These are phyloP conservation scores for Dryadomyces quercus-mongolicae DNA, from an alignment of 2,329 filamentous ascomycete genomes.

Conservation along the genomic window DNA sequence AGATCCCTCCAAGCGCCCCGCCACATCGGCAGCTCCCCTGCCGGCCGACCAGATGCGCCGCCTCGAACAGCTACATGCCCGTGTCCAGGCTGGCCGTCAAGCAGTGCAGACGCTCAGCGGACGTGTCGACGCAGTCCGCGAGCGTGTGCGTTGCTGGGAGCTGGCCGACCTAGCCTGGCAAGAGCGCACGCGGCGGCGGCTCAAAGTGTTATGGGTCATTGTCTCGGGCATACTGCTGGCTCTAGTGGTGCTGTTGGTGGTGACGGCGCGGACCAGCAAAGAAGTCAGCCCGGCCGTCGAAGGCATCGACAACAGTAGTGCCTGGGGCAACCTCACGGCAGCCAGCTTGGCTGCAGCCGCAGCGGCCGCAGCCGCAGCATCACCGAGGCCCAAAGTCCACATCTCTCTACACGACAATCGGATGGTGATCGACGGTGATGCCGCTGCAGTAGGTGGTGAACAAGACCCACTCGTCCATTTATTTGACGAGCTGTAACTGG, in stretches of 20 bases:
- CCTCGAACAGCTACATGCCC: slow-evolving; percentile 47
- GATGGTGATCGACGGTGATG: background rate
- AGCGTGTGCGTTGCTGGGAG: slow-evolving; percentile 56
- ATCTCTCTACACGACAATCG: slow-evolving; percentile 4
- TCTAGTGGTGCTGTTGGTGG: slow-evolving; percentile 30
- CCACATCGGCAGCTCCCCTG: slow-evolving; percentile 22
- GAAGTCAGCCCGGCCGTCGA: slow-evolving; percentile 14
- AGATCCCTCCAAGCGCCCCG: background rate
- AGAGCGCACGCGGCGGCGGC: slow-evolving; percentile 49
- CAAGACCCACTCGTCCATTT: slow-evolving; percentile 4
- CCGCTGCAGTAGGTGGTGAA: background rate
- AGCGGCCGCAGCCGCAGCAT: background rate
- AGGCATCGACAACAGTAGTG: background rate
- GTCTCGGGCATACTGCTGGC: slow-evolving; percentile 36
- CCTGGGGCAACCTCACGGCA: background rate
- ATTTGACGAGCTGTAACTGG: slow-evolving; percentile 8
- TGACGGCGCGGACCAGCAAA: slow-evolving; percentile 14
- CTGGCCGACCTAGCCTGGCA: slow-evolving; percentile 55
- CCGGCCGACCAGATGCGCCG: slow-evolving; percentile 54
- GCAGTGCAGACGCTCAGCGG: slow-evolving; percentile 47
- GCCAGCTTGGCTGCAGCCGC: background rate
- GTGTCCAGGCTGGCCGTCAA: slow-evolving; percentile 47
- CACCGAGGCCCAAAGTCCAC: background rate
- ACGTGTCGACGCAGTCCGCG: slow-evolving; percentile 51
- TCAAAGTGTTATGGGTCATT: slow-evolving; percentile 52